Evolutionary conservation across 2,329 filamentous ascomycete species (phyloP), one percentile per base, ranked within the genome.

Genomic region (Talaromyces sp.): DNA sequence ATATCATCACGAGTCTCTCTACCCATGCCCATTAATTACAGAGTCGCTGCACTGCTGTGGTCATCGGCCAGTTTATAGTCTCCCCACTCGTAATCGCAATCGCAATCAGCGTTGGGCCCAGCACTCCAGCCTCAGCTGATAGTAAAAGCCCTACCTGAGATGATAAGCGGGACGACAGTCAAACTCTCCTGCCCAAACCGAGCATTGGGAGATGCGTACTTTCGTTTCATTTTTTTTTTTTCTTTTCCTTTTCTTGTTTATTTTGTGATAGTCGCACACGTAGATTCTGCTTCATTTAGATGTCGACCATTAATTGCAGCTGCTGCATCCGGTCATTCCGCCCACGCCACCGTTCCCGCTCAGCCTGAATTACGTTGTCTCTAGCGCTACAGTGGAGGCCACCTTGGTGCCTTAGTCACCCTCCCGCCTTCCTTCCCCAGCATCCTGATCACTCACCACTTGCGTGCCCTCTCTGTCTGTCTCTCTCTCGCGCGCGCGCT

Each of bases 301-400:
- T 48, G 2, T 25, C 25, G 14, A 31, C 25, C 28, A 33, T 21
- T 35, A 21, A 37, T 54, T 54, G 28, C 12, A 31, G 6, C 31
- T 12, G 48, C 28, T 54, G 65, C 65, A 64, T 64, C 64, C 64
- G 65, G 64, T 25, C 64, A 66, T 67, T 63, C 64, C 59, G 61
- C 67, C 66, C 65, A 65, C 67, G 68, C 66, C 54, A 42, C 54
- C 54, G 46, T 60, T 64, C 60, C 57, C 66, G 57, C 62, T 62
- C 64, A 68, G 67, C 70, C 66, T 69, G 69, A 54, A 61, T 55
- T 61, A 61, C 46, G 59, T 61, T 54, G 46, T 44, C 12, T 48
- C 21, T 58, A 48, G 57, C 31, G 57, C 57, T 44, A 44, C 28
- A 54, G 60, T 55, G 48, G 33, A 42, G 62, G 44, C 62, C 44